Evolutionary conservation across 345 rosid species (phyloP).

Genomic region (Cochlearia excelsa): DNA sequence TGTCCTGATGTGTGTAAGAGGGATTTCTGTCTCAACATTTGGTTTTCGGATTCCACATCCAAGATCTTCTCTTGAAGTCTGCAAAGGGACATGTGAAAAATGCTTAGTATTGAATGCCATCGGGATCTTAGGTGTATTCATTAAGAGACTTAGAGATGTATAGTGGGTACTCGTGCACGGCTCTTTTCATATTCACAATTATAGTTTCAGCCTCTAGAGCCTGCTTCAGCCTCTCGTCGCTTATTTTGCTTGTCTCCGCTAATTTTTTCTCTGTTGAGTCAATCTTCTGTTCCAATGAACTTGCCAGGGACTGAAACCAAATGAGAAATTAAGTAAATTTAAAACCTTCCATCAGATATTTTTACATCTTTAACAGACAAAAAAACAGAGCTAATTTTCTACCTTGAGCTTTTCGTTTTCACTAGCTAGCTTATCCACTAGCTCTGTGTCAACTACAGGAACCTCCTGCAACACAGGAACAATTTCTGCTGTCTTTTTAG

Average conservation of each 20-base stretch:
- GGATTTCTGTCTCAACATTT: conserved; percentile 71
- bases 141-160: conserved; percentile 24
- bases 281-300: conserved; percentile 78
- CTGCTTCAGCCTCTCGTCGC: conserved; percentile 89
- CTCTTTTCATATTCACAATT: conserved; percentile 70
- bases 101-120: conserved; percentile 2
- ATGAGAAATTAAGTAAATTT: conserved; percentile 23
- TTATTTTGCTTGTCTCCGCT: conserved; percentile 70
- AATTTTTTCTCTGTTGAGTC: conserved; percentile 76
- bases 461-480: conserved; percentile 81
- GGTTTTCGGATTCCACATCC: conserved; percentile 80
- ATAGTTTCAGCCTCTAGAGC: conserved; percentile 85
- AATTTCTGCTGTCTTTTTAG: conserved; percentile 56
- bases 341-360: conserved; percentile 26
- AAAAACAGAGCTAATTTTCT: conserved; percentile 25
- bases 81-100: conserved; percentile 35
- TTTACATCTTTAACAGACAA: conserved; percentile 14
- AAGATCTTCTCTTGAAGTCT: conserved; percentile 79
- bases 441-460: conserved; percentile 63
- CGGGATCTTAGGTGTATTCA: conserved; percentile 11
- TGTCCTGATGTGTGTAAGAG: conserved; percentile 52
- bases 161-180: conserved; percentile 67
- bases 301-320: conserved; percentile 59
- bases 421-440: conserved; percentile 64
- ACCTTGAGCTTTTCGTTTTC: conserved; percentile 93